phyloP scores from a whole-genome alignment of 306 rosid species.

The Styphnolobium japonicum region DNA sequence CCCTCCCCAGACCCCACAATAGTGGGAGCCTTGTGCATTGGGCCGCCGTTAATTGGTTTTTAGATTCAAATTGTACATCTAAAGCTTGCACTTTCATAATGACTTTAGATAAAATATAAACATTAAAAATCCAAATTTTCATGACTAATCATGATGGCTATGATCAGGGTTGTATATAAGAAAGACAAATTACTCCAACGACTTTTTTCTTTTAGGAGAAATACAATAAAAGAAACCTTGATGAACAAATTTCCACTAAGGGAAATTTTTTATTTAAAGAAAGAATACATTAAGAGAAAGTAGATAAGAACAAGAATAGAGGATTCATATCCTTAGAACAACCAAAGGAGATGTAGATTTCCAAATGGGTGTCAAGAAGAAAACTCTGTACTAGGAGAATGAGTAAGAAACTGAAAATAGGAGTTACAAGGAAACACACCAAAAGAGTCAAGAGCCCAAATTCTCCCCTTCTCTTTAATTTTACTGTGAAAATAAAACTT shows the following conservation, averaged over 20 bases:
- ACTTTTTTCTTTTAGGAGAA: not conserved
- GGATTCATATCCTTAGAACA: not conserved
- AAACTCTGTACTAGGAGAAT: not conserved
- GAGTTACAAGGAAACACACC: not conserved
- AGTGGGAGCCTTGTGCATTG: not conserved
- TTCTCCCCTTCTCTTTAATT: not conserved
- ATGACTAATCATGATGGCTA: not conserved
- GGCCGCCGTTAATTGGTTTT: not conserved
- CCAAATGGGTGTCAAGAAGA: not conserved
- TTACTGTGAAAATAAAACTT: not conserved
- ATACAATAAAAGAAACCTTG: not conserved
- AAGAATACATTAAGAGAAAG: not conserved
- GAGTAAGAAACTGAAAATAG: not conserved
- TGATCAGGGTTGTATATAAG: not conserved
- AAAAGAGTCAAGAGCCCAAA: not conserved
- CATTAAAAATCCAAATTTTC: not conserved
- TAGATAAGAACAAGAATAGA: not conserved
- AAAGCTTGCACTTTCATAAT: not conserved
- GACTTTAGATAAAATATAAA: not conserved
- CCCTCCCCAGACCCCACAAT: not conserved
- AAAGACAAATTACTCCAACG: not conserved
- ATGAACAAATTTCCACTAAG: not conserved
- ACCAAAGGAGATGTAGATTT: not conserved
- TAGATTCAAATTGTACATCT: conserved; percentile 6
- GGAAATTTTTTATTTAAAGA: not conserved